phyloP scores from a whole-genome alignment of 2,329 filamentous ascomycete species.

The Leptographium galeiforme region DNA sequence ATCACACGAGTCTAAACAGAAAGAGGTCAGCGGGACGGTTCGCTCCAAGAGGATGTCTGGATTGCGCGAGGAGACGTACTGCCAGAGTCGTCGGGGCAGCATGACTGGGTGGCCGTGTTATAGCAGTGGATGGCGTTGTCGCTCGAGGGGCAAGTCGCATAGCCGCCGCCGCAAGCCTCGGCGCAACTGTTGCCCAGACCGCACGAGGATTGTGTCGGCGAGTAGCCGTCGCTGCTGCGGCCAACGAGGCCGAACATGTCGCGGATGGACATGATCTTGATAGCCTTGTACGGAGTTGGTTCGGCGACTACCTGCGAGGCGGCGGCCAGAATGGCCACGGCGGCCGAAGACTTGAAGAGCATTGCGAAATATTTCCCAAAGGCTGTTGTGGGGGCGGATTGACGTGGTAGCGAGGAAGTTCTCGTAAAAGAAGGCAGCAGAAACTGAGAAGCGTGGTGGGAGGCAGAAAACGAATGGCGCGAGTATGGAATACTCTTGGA shows the following conservation, averaged over 20 bases:
- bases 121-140: constrained; percentile 44
- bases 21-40: neutral
- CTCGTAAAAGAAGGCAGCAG: neutral
- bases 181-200: constrained; percentile 36
- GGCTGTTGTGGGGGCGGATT: neutral
- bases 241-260: constrained; percentile 27
- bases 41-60: neutral
- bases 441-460: neutral
- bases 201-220: constrained; percentile 34
- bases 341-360: constrained; percentile 28
- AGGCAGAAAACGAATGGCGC: constrained; percentile 6
- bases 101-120: constrained; percentile 38
- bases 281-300: constrained; percentile 21
- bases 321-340: constrained; percentile 30
- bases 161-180: constrained; percentile 39
- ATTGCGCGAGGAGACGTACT: constrained; percentile 26
- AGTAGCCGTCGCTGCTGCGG: constrained; percentile 33
- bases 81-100: constrained; percentile 43
- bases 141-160: constrained; percentile 33
- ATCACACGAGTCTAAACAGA: constrained; percentile 42
- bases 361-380: constrained; percentile 16
- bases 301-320: constrained; percentile 19
- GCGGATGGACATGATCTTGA: constrained; percentile 20
- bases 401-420: neutral
- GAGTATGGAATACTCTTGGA: constrained; percentile 8